Evolutionary conservation across 306 rosid genomes (phyloP).

Genomic region (Elaeagnus macrophylla): DNA sequence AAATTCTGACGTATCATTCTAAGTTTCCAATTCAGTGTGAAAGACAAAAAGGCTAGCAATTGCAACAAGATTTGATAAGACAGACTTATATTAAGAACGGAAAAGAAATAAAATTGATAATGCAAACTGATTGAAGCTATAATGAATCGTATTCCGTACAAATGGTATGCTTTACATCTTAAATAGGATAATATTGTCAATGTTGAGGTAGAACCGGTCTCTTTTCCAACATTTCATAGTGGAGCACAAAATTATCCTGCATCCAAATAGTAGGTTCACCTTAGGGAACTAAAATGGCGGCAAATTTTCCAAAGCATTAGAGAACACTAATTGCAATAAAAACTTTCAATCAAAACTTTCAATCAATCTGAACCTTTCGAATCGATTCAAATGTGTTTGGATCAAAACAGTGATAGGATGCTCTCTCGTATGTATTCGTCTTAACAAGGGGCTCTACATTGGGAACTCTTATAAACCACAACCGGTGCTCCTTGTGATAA

Average conservation of each 20-base stretch:
- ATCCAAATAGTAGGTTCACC: constrained; percentile 11
- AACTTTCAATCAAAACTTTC: background rate
- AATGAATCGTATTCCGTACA: constrained; percentile 18
- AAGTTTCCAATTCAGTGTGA: too few species aligned
- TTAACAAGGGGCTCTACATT: constrained; percentile 77
- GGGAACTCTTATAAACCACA: constrained; percentile 65
- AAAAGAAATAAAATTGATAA: constrained; percentile 17
- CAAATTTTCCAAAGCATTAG: background rate
- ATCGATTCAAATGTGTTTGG: constrained; percentile 69
- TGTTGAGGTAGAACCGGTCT: constrained; percentile 66
- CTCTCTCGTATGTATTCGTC: constrained; percentile 69
- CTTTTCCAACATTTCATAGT: constrained; percentile 76
- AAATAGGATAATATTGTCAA: constrained; percentile 22
- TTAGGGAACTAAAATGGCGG: background rate
- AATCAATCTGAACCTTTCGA: constrained; percentile 58
- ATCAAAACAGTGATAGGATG: constrained; percentile 82
- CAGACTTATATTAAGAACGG: constrained; percentile 13
- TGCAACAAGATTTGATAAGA: constrained; percentile 21
- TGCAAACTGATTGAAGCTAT: constrained; percentile 23
- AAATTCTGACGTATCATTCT: too few species aligned
- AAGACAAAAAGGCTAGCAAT: background rate
- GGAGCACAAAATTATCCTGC: constrained; percentile 84
- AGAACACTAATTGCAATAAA: background rate
- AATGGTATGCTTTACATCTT: constrained; percentile 44
- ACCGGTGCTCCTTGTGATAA: constrained; percentile 76